Evolutionary conservation across 164 flowering plant genomes (phyloP), one percentile per base, ranked within the genome.

Genomic region (Houttuynia cordata): DNA sequence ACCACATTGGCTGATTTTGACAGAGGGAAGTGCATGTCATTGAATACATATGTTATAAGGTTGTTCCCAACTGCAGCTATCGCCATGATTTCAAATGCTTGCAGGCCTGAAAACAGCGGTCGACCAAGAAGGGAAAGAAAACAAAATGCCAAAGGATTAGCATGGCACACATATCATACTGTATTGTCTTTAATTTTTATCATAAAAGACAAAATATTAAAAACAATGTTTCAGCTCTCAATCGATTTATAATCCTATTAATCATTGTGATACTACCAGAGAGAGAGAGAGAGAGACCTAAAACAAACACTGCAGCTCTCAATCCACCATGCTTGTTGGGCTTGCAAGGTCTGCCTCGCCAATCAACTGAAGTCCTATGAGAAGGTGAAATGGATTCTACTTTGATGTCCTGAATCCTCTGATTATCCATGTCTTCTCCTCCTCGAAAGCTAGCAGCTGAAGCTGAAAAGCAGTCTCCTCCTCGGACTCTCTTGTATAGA

Each of bases 1-100:
- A 93, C 97, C 21, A 77, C 73, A 56, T 93, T 93, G 61, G 98
- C 98, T 8, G 98, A 75, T 57, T 81, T 77, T 47, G 97, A 70
- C 66, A 93, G 67, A 0, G 96, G 63, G 75, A 81, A 87, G 68
- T 93, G 96, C 98, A 93, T 87, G 66, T 90, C 92, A 58, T 83
- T 81, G 64, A 90, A 78, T 59, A 87, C 79, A 74, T 93, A 93
- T 3, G 91, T 84, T 63, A 87, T 87, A 45, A 93, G 88, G 66
- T 89, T 93, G 83, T 84, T 87, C 70, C 97, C 98, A 49, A 87
- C 96, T 45, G 90, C 96, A 17, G 94, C 96, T 22, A 93, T 87
- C 53, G 78, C 97, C 96, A 87, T 87, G 56, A 84, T 90, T 80
- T 93, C 97, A 73, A 86, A 90, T 47, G 78, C 81, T 78, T 86